Percentiles rank a stretch among this genome's conserved stretches.
Conservation (phyloP, 345 rosid species). For the Hibiscus trionum region DNA sequence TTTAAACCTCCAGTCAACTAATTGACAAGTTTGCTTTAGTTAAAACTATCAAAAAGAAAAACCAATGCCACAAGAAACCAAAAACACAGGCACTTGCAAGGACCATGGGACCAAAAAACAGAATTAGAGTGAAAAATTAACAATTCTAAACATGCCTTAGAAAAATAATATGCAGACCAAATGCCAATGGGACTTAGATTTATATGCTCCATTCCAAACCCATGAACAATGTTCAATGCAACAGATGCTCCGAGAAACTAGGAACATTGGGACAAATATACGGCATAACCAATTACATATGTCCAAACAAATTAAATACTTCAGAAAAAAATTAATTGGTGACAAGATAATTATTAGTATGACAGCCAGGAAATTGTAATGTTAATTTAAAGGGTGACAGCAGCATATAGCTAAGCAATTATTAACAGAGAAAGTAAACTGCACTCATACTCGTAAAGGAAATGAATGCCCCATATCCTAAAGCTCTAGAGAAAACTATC, state of each 20-base stretch:
- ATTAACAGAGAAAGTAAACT: not conserved
- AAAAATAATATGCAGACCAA: not conserved
- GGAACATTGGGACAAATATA: constrained; percentile 18
- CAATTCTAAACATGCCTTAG: not conserved
- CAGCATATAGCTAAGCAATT: constrained; percentile 45
- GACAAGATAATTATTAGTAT: constrained; percentile 23
- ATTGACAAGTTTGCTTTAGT: not conserved
- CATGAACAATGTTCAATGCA: not conserved
- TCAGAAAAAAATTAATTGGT: not conserved
- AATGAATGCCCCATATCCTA: not conserved
- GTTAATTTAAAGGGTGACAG: not conserved
- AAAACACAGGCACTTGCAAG: not conserved
- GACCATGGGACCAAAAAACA: not conserved
- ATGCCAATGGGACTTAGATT: not conserved
- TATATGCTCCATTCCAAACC: not conserved
- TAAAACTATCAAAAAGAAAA: not conserved
- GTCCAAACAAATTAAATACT: not conserved
- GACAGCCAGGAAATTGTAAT: constrained; percentile 9
- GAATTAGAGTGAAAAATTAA: not conserved
- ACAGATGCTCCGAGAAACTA: not conserved
- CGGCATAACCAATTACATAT: not conserved
- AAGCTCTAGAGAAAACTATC: not conserved
- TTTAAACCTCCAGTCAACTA: not conserved
- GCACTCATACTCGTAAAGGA: not conserved
- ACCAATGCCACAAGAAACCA: not conserved